Conservation (phyloP, 495 filamentous ascomycete species). For the Hypoxylon fuscum region DNA sequence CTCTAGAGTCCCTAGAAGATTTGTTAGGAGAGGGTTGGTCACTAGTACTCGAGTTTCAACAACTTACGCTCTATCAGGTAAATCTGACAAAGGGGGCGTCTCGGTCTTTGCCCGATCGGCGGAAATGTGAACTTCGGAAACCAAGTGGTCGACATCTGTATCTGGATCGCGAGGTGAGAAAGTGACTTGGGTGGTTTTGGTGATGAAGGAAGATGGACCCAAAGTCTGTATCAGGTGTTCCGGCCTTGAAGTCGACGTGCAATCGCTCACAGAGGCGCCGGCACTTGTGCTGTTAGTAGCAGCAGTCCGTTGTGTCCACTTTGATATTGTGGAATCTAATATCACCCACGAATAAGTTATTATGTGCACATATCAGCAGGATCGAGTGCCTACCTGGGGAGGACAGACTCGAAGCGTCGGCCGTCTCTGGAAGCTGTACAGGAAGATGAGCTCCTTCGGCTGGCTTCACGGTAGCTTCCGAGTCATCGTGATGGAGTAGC, state of each 20-base stretch:
- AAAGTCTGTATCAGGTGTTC: conserved; percentile 45
- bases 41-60: not conserved
- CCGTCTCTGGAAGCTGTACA: conserved; percentile 30
- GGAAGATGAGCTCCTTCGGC: conserved; percentile 25
- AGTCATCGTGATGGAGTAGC: conserved; percentile 28
- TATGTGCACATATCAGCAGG: not conserved
- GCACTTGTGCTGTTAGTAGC: conserved; percentile 44
- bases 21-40: conserved; percentile 9
- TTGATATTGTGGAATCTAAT: conserved; percentile 54
- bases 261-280: conserved; percentile 28
- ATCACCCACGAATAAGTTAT: conserved; percentile 15
- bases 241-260: conserved; percentile 4
- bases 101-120: conserved; percentile 37
- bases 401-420: conserved; percentile 32
- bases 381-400: conserved; percentile 35
- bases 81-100: conserved; percentile 27
- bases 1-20: conserved; percentile 18
- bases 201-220: conserved; percentile 51
- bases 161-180: conserved; percentile 44
- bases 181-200: conserved; percentile 46
- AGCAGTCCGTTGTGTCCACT: conserved; percentile 49
- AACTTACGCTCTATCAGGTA: conserved; percentile 37
- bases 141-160: conserved; percentile 38
- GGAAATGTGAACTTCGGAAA: conserved; percentile 51
- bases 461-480: conserved; percentile 25